Percentiles rank a stretch among this genome's conserved stretches.
These are phyloP conservation scores for Oryza brachyantha DNA, from an alignment of 176 grass and related monocot species.

Conservation along the genomic window DNA sequence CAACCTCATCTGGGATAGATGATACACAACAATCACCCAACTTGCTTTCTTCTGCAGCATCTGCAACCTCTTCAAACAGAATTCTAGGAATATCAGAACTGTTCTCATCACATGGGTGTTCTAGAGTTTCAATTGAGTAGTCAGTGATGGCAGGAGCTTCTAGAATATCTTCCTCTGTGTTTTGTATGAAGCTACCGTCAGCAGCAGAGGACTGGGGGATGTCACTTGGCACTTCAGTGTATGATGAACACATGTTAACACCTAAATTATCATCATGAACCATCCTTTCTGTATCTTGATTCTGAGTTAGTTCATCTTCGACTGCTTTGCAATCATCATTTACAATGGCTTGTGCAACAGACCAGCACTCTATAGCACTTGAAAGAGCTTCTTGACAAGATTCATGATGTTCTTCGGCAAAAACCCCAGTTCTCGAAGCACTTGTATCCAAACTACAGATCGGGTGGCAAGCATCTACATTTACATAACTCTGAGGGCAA, in stretches of 20 bases:
- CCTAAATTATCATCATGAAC: conserved; percentile 27
- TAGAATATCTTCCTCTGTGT: conserved; percentile 25
- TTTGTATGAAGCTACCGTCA: conserved; percentile 22
- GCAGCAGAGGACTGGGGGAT: conserved; percentile 7
- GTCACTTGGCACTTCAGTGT: conserved; percentile 31
- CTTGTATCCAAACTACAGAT: conserved; percentile 37
- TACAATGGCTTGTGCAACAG: conserved; percentile 31
- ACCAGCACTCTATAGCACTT: conserved; percentile 38
- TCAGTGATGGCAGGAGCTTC: neutral
- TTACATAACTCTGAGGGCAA: conserved; percentile 41
- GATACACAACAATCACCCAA: conserved; percentile 59
- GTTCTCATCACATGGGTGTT: conserved; percentile 28
- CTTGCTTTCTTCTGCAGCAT: conserved; percentile 22
- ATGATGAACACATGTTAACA: conserved; percentile 28
- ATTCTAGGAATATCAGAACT: conserved; percentile 39
- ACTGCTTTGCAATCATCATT: conserved; percentile 28
- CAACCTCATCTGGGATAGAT: conserved; percentile 43
- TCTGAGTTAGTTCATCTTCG: conserved; percentile 26
- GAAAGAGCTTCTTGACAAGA: conserved; percentile 34
- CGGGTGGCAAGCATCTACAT: conserved; percentile 38
- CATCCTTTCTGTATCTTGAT: conserved; percentile 19
- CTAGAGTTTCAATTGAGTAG: conserved; percentile 27
- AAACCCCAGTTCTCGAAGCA: conserved; percentile 23
- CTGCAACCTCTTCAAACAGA: conserved; percentile 38
- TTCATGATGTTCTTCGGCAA: conserved; percentile 22